Evolutionary conservation across 805 yeast species (phyloP).

Genomic region (Ogataea salicorniae): DNA sequence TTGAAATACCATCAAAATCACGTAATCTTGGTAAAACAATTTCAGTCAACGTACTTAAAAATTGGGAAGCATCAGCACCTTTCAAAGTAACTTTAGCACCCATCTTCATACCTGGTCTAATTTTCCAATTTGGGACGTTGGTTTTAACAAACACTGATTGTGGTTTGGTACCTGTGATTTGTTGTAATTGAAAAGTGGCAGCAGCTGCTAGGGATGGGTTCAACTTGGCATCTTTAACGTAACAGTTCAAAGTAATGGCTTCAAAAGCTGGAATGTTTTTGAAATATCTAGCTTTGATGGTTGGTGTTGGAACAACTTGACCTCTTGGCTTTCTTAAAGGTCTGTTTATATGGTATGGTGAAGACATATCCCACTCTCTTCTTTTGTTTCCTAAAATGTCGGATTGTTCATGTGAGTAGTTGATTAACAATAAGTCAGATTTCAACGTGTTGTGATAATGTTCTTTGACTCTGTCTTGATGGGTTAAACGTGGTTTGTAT

Average conservation of each 20-base stretch:
- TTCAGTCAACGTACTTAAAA: conserved; percentile 80
- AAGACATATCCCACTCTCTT: conserved; percentile 79
- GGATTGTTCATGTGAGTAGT: conserved; percentile 61
- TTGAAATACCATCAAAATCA: conserved; percentile 75
- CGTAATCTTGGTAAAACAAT: conserved; percentile 89
- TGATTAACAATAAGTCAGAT: conserved; percentile 72
- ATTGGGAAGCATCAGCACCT: conserved; percentile 83
- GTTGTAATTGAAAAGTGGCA: conserved; percentile 78
- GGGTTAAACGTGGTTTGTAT: conserved; percentile 68
- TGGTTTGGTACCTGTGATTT: conserved; percentile 90
- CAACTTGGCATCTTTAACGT: conserved; percentile 64
- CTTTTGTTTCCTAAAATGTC: conserved; percentile 59
- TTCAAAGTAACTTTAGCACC: conserved; percentile 79
- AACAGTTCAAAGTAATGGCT: conserved; percentile 70
- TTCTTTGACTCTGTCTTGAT: conserved; percentile 73
- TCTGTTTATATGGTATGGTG: conserved; percentile 88
- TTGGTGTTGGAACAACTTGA: conserved; percentile 65
- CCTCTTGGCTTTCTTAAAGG: conserved; percentile 73
- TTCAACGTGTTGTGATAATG: conserved; percentile 71
- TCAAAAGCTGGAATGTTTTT: conserved; percentile 67
- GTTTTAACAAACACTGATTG: conserved; percentile 65
- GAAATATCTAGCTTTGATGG: conserved; percentile 61
- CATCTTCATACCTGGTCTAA: conserved; percentile 83
- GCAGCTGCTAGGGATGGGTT: conserved; percentile 70
- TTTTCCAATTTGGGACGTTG: conserved; percentile 79